These are phyloP conservation scores for Mortierella sp. DNA, from an alignment of 371 early-diverging fungal genomes.

Conservation along the genomic window DNA sequence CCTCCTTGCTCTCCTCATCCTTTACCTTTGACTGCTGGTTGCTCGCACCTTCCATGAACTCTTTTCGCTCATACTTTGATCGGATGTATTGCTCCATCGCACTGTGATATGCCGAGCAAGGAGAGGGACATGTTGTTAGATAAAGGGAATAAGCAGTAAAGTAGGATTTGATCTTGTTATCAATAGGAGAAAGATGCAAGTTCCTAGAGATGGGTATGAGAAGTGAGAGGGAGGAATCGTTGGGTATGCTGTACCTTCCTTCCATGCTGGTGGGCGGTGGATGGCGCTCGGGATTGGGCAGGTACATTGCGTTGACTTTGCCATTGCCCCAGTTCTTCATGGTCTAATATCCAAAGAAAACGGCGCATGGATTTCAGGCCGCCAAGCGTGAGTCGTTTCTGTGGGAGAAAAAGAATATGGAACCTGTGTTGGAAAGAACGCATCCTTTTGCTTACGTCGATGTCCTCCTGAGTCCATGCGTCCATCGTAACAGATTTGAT, in stretches of 20 bases:
- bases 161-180: background rate
- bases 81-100: constrained; percentile 92
- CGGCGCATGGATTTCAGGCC: background rate
- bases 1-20: too few species aligned
- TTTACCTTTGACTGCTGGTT: too few species aligned
- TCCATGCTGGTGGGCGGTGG: constrained; percentile 71
- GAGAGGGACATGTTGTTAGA: background rate
- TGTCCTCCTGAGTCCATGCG: constrained; percentile 93
- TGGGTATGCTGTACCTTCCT: constrained; percentile 61
- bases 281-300: constrained; percentile 75
- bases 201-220: too few species aligned
- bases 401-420: too few species aligned
- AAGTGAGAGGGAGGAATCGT: background rate
- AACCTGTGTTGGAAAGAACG: too few species aligned
- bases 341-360: constrained; percentile 45
- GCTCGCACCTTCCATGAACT: constrained; percentile 62
- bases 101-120: constrained; percentile 52
- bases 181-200: background rate
- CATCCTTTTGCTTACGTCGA: constrained; percentile 80
- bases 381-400: too few species aligned
- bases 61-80: constrained; percentile 91
- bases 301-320: constrained; percentile 79
- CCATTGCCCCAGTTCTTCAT: constrained; percentile 84
- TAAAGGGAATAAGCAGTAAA: too few species aligned
- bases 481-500: constrained; percentile 94